Conservation (phyloP, 2,329 filamentous ascomycete genomes). For the Coniochaeta pulveracea region DNA sequence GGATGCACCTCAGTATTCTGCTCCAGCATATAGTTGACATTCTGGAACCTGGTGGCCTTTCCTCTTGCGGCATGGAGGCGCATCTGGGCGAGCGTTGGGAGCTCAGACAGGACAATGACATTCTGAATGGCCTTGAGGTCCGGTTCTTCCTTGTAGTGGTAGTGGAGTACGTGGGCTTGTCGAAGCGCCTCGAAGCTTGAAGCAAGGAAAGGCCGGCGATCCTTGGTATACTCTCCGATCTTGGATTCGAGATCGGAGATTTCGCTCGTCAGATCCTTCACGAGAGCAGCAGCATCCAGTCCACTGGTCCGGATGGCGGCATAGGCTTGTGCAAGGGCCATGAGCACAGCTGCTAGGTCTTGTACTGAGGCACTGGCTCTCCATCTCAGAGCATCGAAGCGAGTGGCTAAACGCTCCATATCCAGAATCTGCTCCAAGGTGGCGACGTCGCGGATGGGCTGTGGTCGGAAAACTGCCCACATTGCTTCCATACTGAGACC, state of each 20-base stretch:
- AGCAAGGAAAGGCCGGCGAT: slow-evolving; percentile 37
- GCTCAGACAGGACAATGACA: slow-evolving; percentile 35
- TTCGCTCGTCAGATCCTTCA: slow-evolving; percentile 36
- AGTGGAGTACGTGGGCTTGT: slow-evolving; percentile 35
- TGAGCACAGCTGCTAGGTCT: slow-evolving; percentile 41
- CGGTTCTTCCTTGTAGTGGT: slow-evolving; percentile 12
- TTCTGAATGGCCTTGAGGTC: slow-evolving; percentile 20
- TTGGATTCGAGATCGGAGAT: slow-evolving; percentile 38
- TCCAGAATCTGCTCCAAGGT: slow-evolving; percentile 34
- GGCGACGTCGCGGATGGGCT: slow-evolving; percentile 34
- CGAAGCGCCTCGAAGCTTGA: slow-evolving; percentile 45
- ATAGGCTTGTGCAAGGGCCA: slow-evolving; percentile 44
- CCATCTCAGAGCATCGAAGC: slow-evolving; percentile 53
- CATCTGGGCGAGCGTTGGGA: slow-evolving; percentile 30
- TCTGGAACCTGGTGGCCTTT: slow-evolving; percentile 30
- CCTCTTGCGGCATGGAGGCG: slow-evolving; percentile 24
- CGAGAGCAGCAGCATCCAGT: slow-evolving; percentile 30
- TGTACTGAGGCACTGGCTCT: slow-evolving; percentile 37
- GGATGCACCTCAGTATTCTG: slow-evolving; percentile 24
- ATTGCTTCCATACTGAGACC: slow-evolving; percentile 71
- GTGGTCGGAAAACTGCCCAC: slow-evolving; percentile 63
- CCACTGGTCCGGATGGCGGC: slow-evolving; percentile 36
- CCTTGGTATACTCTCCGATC: slow-evolving; percentile 27
- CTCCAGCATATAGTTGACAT: slow-evolving; percentile 32
- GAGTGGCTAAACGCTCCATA: slow-evolving; percentile 42